Evolutionary conservation across 495 filamentous ascomycete species (phyloP).

Genomic region (Neurospora africana): DNA sequence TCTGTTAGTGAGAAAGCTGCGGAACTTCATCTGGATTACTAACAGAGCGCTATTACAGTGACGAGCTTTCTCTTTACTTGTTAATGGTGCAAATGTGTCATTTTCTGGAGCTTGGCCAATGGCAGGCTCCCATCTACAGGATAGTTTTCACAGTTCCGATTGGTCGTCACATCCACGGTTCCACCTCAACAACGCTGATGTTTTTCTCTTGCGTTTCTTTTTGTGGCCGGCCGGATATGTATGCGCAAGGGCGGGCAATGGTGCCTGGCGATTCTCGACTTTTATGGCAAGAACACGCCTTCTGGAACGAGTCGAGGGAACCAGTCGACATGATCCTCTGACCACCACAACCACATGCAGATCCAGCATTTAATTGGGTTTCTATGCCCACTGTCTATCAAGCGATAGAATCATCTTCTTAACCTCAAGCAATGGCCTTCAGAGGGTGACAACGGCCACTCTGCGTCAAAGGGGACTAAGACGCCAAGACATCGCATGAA

Average conservation of each 20-base stretch:
- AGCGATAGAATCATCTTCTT: not conserved
- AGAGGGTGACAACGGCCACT: not conserved
- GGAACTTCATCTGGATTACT: not conserved
- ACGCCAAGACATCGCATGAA: not conserved
- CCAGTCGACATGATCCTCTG: not conserved
- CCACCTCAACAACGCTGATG: too few relatives aligned
- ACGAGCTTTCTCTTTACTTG: too few relatives aligned
- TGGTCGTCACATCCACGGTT: too few relatives aligned
- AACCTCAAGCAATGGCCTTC: not conserved
- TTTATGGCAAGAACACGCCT: not conserved
- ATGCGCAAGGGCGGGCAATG: not conserved
- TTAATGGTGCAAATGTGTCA: too few relatives aligned
- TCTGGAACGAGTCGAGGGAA: not conserved
- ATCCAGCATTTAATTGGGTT: not conserved
- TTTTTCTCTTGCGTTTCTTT: not conserved
- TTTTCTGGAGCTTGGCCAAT: too few relatives aligned
- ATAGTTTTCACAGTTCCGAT: too few relatives aligned
- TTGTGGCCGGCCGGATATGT: not conserved
- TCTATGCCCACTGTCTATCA: not conserved
- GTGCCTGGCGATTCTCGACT: not conserved
- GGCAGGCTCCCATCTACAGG: too few relatives aligned
- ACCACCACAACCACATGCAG: not conserved
- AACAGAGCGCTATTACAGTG: not conserved
- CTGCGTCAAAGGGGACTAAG: not conserved
- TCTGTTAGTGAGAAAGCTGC: not conserved